Percentiles rank a stretch among this genome's conserved stretches.
phyloP scores from a whole-genome alignment of 2,329 filamentous ascomycete genomes.

The Trichoderma semiorbis region DNA sequence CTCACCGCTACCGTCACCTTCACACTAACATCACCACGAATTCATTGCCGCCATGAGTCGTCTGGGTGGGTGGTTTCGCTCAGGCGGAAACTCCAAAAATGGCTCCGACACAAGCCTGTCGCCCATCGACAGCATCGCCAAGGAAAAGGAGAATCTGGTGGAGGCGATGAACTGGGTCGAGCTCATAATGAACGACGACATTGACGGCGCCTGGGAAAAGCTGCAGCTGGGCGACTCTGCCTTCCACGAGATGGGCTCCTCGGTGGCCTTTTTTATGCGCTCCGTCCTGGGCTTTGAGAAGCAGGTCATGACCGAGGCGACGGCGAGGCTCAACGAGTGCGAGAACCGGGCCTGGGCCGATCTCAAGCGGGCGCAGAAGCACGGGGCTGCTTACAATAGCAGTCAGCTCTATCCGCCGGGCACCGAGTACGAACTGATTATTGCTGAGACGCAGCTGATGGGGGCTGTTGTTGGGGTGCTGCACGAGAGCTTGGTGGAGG shows the following conservation, averaged over 20 bases:
- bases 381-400: constrained; percentile 38
- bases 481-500: constrained; percentile 90
- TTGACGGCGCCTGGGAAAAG: constrained; percentile 74
- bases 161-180: constrained; percentile 62
- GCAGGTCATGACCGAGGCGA: constrained; percentile 81
- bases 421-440: constrained; percentile 79
- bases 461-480: constrained; percentile 81
- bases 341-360: constrained; percentile 75
- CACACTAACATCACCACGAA: background rate
- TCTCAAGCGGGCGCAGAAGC: constrained; percentile 69
- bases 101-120: constrained; percentile 30
- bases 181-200: constrained; percentile 84
- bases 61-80: constrained; percentile 51
- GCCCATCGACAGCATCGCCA: constrained; percentile 30
- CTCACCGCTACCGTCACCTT: background rate
- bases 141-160: constrained; percentile 53
- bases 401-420: constrained; percentile 71
- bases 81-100: constrained; percentile 29
- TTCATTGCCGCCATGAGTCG: constrained; percentile 41
- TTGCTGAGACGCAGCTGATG: constrained; percentile 86
- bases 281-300: constrained; percentile 90
- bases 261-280: constrained; percentile 78
- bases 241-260: constrained; percentile 83
- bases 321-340: constrained; percentile 66
- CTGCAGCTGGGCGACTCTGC: constrained; percentile 71